phyloP scores from a whole-genome alignment of 768 basidiomycete species.

The Cyathus striatus region DNA sequence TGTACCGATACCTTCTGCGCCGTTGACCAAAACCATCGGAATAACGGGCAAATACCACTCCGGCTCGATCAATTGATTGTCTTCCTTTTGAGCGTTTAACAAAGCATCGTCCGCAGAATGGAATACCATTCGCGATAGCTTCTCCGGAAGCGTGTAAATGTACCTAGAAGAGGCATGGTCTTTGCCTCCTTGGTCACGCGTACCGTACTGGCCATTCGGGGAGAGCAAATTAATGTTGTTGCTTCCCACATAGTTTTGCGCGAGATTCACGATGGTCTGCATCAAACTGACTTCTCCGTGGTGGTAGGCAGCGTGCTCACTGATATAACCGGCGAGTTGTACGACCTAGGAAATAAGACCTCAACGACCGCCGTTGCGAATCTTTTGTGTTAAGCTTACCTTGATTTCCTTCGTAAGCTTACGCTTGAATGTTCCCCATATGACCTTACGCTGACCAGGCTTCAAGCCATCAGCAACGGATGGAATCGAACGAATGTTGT shows the following conservation, averaged over 20 bases:
- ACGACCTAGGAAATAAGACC: constrained; percentile 56
- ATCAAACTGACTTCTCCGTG: constrained; percentile 90
- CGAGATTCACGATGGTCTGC: constrained; percentile 87
- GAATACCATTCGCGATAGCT: constrained; percentile 73
- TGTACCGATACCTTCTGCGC: constrained; percentile 96
- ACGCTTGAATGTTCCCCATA: constrained; percentile 94
- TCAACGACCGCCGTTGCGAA: too few relatives aligned
- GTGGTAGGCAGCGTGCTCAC: constrained; percentile 92
- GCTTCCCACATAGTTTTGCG: constrained; percentile 91
- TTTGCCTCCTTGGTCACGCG: constrained; percentile 89
- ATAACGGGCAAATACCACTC: constrained; percentile 91
- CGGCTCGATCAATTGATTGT: constrained; percentile 83
- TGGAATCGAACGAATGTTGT: constrained; percentile 97
- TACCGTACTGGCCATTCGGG: constrained; percentile 95
- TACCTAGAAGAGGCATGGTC: constrained; percentile 97
- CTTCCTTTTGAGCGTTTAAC: constrained; percentile 82
- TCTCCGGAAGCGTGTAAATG: constrained; percentile 79
- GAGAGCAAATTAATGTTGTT: constrained; percentile 89
- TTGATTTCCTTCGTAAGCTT: constrained; percentile 92
- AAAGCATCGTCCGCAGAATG: constrained; percentile 82
- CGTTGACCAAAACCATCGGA: constrained; percentile 88
- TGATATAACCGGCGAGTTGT: constrained; percentile 93
- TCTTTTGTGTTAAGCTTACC: constrained; percentile 37
- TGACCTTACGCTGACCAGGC: constrained; percentile 94
- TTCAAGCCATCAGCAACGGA: constrained; percentile 92